A percentile compares a stretch with the other conserved stretches of the same genome.
Evolutionary conservation across 2,329 filamentous ascomycete genomes (phyloP).

Genomic region (Paracorniculantispora psalliotae): DNA sequence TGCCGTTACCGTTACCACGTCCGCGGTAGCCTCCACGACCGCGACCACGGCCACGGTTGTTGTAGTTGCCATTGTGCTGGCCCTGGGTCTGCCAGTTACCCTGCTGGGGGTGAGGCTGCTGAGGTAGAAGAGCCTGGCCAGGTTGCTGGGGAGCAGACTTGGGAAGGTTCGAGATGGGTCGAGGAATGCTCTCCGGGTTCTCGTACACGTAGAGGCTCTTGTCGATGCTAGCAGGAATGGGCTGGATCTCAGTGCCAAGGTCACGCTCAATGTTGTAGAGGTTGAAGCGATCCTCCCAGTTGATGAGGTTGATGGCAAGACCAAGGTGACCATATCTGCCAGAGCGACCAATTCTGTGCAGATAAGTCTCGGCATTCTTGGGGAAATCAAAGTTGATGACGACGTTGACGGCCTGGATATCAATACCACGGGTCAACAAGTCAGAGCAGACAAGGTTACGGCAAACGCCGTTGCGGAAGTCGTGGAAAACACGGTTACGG

Average conservation of each 20-base stretch:
- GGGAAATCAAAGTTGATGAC: constrained; percentile 99
- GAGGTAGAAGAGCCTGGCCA: constrained; percentile 23
- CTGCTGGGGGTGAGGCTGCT: constrained; percentile 27
- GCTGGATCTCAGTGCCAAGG: constrained; percentile 91
- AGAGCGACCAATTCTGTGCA: constrained; percentile 96
- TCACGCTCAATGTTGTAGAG: constrained; percentile 98
- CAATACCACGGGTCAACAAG: constrained; percentile 94
- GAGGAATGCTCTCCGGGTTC: constrained; percentile 87
- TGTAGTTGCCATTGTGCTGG: constrained; percentile 33
- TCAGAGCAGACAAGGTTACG: constrained; percentile 98
- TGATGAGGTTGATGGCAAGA: constrained; percentile 97
- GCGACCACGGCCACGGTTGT: constrained; percentile 33
- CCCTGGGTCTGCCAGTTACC: constrained; percentile 39
- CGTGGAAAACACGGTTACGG: constrained; percentile 97
- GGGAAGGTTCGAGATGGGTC: constrained; percentile 58
- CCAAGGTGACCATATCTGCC: constrained; percentile 95
- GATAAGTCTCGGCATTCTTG: constrained; percentile 97
- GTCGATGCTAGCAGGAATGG: constrained; percentile 92
- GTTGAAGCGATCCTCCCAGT: constrained; percentile 98
- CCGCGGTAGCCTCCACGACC: constrained; percentile 35
- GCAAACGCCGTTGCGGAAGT: constrained; percentile 96
- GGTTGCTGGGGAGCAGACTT: constrained; percentile 22
- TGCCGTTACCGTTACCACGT: constrained; percentile 23
- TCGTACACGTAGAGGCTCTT: constrained; percentile 99
- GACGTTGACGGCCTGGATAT: constrained; percentile 98